Base-by-base conservation (phyloP, 176 grass and related monocot species). In the Cenchrus fungigraminus region DNA sequence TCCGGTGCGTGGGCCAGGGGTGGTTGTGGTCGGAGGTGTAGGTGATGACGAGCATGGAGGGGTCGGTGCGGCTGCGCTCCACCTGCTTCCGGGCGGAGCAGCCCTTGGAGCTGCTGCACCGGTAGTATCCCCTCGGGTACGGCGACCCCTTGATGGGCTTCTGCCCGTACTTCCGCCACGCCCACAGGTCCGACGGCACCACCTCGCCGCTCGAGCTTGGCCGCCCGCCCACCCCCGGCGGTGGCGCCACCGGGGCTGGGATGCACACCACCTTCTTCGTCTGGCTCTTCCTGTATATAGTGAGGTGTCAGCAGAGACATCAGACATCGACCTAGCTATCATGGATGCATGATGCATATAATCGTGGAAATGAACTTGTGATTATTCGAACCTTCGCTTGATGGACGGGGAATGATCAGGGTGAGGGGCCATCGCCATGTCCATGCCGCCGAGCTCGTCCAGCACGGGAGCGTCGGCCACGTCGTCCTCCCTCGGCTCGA, bases 21-120 rank as follows among this genome's bases (percentile, higher is more conserved):
- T 99, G 97, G 86, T 99, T 96, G 91, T 99, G 97, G 71, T 99
- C 97, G 63, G 97, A 96, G 65, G 90, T 96, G 88, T 99, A 99
- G 80, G 97, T 99, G 92, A 99, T 89, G 84, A 99, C 93, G 14
- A 99, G 80, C 97, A 99, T 96, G 84, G 87, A 91, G 2, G 97
- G 97, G 83, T 99, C 97, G 17, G 97, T 91, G 84, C 97, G 97
- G 84, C 97, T 99, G 43, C 97, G 93, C 93, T 99, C 97, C 37
- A 99, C 97, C 88, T 99, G 97, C 88, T 99, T 99, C 90, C 93
- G 77, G 46, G 97, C 97, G 11, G 93, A 89, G 89, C 97, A 99
- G 7, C 91, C 97, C 49, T 99, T 99, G 20, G 97, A 99, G 80
- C 97, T 99, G 93, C 97, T 99, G 73, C 97, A 99, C 31, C 97